These are phyloP conservation scores for Fusarium piperis DNA, from an alignment of 2,329 filamentous ascomycete species.

Conservation along the genomic window DNA sequence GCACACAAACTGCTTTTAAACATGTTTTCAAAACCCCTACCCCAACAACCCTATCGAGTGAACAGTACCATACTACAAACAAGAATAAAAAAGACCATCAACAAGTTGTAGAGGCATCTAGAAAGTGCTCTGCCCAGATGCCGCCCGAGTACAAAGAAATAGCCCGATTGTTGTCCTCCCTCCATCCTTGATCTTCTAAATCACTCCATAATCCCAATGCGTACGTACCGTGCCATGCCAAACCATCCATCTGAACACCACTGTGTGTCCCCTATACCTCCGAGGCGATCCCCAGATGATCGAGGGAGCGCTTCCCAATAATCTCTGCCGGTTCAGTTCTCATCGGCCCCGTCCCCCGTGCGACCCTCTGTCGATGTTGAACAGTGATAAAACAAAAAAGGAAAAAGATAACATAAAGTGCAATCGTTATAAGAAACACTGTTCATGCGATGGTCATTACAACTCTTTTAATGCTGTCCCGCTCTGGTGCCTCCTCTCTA, in stretches of 20 bases:
- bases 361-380: conserved; percentile 35
- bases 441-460: conserved; percentile 55
- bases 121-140: conserved; percentile 29
- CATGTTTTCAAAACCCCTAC: conserved; percentile 39
- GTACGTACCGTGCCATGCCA: conserved; percentile 35
- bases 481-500: conserved; percentile 25
- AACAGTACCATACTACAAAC: conserved; percentile 42
- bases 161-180: conserved; percentile 26
- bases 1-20: conserved; percentile 22
- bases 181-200: conserved; percentile 36
- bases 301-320: conserved; percentile 35
- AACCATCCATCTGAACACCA: conserved; percentile 25
- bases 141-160: conserved; percentile 30
- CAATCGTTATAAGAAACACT: conserved; percentile 48
- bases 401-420: conserved; percentile 42
- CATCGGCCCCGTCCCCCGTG: conserved; percentile 29
- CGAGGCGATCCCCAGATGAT: conserved; percentile 30
- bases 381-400: conserved; percentile 37
- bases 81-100: conserved; percentile 35
- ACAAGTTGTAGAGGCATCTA: conserved; percentile 31
- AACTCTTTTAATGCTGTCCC: conserved; percentile 49
- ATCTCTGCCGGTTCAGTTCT: conserved; percentile 30
- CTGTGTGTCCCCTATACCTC: conserved; percentile 22
- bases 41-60: conserved; percentile 39
- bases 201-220: conserved; percentile 37